These are phyloP conservation scores for Blastocystis sp. DNA, from an alignment of 352 stramenopile genomes.

Conservation along the genomic window DNA sequence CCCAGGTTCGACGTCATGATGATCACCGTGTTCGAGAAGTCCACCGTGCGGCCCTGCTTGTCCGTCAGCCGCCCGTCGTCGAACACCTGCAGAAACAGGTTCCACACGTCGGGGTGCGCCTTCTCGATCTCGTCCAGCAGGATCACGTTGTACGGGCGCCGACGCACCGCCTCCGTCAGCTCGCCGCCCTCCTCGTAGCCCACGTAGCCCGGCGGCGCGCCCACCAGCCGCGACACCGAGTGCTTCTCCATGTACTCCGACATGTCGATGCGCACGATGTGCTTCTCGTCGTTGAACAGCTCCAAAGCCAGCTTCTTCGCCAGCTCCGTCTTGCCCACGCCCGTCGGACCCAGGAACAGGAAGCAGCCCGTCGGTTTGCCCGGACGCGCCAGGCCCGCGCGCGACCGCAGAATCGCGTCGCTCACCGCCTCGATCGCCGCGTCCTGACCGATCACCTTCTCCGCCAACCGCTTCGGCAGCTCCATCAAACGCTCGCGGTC, in stretches of 20 bases:
- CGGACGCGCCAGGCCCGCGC: conserved; percentile 81
- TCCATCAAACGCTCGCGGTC: conserved; percentile 81
- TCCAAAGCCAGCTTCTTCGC: conserved; percentile 88
- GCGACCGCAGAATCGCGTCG: conserved; percentile 85
- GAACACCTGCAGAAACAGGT: conserved; percentile 90
- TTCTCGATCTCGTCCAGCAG: conserved; percentile 97
- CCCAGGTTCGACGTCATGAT: conserved; percentile 95
- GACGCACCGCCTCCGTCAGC: conserved; percentile 88
- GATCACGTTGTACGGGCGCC: conserved; percentile 90
- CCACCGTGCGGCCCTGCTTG: conserved; percentile 87
- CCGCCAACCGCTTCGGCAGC: conserved; percentile 80
- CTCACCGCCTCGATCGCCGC: conserved; percentile 85
- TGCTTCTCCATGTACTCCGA: conserved; percentile 95
- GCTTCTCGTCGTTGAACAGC: conserved; percentile 89
- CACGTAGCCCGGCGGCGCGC: conserved; percentile 89
- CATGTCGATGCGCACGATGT: conserved; percentile 93
- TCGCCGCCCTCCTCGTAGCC: conserved; percentile 89
- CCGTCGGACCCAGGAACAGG: conserved; percentile 89
- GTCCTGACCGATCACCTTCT: conserved; percentile 88
- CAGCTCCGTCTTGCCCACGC: conserved; percentile 90
- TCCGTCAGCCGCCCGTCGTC: conserved; percentile 96
- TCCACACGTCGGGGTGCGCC: conserved; percentile 89
- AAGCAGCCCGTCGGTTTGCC: conserved; percentile 88
- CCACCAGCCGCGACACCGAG: conserved; percentile 85
- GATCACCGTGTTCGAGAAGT: conserved; percentile 93